A percentile compares a stretch with the other conserved stretches of the same genome.
These are phyloP conservation scores for Sugiyamaella boreocaroliniensis DNA, from an alignment of 805 yeast species.

Conservation along the genomic window DNA sequence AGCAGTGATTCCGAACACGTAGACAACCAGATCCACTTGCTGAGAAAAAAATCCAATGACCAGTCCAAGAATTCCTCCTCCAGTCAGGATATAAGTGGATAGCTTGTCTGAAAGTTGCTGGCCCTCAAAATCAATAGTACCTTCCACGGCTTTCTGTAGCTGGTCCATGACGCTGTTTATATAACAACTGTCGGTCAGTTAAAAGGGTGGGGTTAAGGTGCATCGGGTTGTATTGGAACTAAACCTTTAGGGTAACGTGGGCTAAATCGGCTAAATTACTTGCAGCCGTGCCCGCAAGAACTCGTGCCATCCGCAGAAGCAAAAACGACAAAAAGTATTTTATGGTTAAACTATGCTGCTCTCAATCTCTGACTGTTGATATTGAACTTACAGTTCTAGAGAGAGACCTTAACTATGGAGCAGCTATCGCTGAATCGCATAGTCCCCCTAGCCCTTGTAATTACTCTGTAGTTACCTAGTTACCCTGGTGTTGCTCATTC, in stretches of 20 bases:
- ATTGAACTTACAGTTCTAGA: no score
- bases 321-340: no score
- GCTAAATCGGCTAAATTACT: background rate
- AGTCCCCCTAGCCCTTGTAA: no score
- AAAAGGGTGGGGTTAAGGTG: background rate
- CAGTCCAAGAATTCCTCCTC: slow-evolving; percentile 11
- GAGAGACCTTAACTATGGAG: no score
- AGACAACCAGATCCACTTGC: slow-evolving; percentile 37
- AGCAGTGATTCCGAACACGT: slow-evolving; percentile 19
- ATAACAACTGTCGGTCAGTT: background rate
- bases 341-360: no score
- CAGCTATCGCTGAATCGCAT: no score
- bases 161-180: slow-evolving; percentile 12
- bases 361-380: no score
- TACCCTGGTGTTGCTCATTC: no score
- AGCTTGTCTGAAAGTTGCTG: slow-evolving; percentile 40
- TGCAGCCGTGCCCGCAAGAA: no score
- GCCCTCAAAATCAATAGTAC: slow-evolving; percentile 44
- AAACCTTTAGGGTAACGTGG: background rate
- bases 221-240: background rate
- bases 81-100: slow-evolving; percentile 24
- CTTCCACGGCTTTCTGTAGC: slow-evolving; percentile 12
- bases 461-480: no score
- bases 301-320: no score
- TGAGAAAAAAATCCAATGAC: slow-evolving; percentile 44